A percentile compares a stretch with the other conserved stretches of the same genome.
These are phyloP conservation scores for Coemansia sp. DNA, from an alignment of 192 early-diverging fungal genomes.

Conservation along the genomic window DNA sequence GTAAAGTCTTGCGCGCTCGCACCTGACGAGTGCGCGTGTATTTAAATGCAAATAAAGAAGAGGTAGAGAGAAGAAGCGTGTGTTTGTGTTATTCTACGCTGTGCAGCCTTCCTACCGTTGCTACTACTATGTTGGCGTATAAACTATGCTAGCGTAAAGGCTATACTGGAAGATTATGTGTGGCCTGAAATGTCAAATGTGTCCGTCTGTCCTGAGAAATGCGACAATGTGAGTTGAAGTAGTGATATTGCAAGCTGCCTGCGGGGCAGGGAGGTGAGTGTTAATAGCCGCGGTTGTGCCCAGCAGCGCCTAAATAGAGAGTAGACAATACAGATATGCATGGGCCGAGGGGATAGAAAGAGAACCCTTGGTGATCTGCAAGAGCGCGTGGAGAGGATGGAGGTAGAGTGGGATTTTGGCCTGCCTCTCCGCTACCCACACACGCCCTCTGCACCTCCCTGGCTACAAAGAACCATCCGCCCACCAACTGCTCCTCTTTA, in stretches of 20 bases:
- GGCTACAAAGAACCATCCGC: not conserved
- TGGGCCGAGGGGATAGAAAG: not conserved
- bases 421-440: no score
- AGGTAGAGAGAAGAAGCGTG: slow-evolving; percentile 5
- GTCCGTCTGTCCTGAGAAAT: not conserved
- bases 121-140: not conserved
- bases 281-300: not conserved
- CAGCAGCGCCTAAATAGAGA: not conserved
- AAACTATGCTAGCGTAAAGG: not conserved
- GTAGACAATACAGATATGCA: not conserved
- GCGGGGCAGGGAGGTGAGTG: not conserved
- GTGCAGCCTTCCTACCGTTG: not conserved
- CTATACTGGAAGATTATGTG: no score
- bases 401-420: not conserved
- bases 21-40: not conserved
- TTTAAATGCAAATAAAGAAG: slow-evolving; percentile 2
- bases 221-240: not conserved
- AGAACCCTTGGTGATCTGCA: not conserved
- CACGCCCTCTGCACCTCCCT: no score
- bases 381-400: not conserved
- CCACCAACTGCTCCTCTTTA: not conserved
- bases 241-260: not conserved
- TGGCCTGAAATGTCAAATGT: not conserved
- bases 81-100: slow-evolving; percentile 1
- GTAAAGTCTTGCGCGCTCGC: not conserved